Percentiles rank a stretch among this genome's conserved stretches.
Evolutionary conservation across 441 rosid species (phyloP).

Genomic region (Breynia disticha): DNA sequence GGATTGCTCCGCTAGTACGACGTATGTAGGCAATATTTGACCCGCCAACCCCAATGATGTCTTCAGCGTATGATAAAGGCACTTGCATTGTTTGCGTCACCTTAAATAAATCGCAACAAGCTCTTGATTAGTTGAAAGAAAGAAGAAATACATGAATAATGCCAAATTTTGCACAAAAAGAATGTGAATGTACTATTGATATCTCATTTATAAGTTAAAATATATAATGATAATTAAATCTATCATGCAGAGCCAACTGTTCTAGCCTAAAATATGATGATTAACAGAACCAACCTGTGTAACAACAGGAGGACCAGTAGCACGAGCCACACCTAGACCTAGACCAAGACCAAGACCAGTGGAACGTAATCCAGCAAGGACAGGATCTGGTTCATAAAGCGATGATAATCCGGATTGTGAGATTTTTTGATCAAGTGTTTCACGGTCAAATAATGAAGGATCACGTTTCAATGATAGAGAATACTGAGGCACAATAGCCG

Average conservation of each 20-base stretch:
- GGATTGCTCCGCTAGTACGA: slow-evolving; percentile 37
- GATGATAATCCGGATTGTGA: slow-evolving; percentile 26
- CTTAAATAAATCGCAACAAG: slow-evolving; percentile 16
- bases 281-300: slow-evolving; percentile 36
- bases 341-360: slow-evolving; percentile 32
- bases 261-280: no score
- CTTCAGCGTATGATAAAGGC: slow-evolving; percentile 49
- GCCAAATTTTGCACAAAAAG: slow-evolving; percentile 1
- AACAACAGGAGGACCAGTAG: slow-evolving; percentile 29
- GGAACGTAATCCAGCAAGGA: slow-evolving; percentile 25
- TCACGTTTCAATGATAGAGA: slow-evolving; percentile 39
- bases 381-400: slow-evolving; percentile 37
- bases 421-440: slow-evolving; percentile 28
- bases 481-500: slow-evolving; percentile 25
- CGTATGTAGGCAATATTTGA: slow-evolving; percentile 48
- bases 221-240: no score
- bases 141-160: background rate
- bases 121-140: background rate
- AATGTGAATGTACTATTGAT: background rate
- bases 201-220: background rate
- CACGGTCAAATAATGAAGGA: slow-evolving; percentile 29
- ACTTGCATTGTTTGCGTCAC: slow-evolving; percentile 47
- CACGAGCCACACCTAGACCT: no score
- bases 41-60: slow-evolving; percentile 41
- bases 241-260: no score